Evolutionary conservation across 306 rosid species (phyloP).

Genomic region (Potentilla sterilis): DNA sequence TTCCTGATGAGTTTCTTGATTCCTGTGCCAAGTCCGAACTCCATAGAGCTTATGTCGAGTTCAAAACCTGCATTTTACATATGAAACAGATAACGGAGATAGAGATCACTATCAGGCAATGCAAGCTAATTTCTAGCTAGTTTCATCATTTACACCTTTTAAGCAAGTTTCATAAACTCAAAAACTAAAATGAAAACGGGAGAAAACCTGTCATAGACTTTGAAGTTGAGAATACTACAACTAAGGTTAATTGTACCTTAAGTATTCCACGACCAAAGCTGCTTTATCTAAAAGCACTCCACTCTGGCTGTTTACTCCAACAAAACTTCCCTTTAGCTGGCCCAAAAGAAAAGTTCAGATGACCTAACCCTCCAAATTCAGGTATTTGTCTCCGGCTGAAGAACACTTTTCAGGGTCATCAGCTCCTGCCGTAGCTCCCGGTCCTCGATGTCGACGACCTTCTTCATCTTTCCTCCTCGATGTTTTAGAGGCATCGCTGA

Average conservation of each 20-base stretch:
- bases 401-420: slow-evolving; percentile 93
- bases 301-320: slow-evolving; percentile 79
- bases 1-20: slow-evolving; percentile 66
- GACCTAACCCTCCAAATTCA: slow-evolving; percentile 91
- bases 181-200: not conserved
- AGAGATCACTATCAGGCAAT: not conserved
- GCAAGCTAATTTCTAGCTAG: not conserved
- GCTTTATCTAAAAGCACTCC: too few relatives aligned
- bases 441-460: too few relatives aligned
- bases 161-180: not conserved
- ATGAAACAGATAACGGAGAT: not conserved
- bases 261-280: slow-evolving; percentile 96
- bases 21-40: slow-evolving; percentile 94
- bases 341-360: too few relatives aligned
- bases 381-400: slow-evolving; percentile 67
- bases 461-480: too few relatives aligned
- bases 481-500: too few relatives aligned
- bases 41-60: slow-evolving; percentile 84
- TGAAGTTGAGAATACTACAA: not conserved
- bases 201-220: not conserved
- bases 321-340: slow-evolving; percentile 82
- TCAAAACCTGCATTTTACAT: slow-evolving; percentile 53
- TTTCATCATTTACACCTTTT: not conserved
- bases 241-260: slow-evolving; percentile 53
- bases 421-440: too few relatives aligned